A percentile compares a stretch with the other conserved stretches of the same genome.
Conservation (phyloP, 371 early-diverging fungal species). For the Mucor piriformis region DNA sequence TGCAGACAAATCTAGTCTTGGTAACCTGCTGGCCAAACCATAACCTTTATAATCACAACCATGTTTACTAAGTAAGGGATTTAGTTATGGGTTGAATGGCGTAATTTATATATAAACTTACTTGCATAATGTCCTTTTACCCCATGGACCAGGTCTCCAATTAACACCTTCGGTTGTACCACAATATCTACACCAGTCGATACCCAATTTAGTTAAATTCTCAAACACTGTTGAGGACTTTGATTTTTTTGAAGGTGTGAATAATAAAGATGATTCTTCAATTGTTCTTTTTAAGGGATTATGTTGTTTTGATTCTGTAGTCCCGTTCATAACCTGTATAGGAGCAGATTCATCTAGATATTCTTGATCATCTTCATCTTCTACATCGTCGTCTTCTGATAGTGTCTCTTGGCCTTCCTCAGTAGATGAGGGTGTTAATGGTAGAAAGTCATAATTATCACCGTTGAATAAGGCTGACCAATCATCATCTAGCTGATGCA, state of each 20-base stretch:
- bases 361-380: background rate
- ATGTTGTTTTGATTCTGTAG: background rate
- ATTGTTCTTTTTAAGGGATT: background rate
- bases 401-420: background rate
- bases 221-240: slow-evolving; percentile 46
- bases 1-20: slow-evolving; percentile 40
- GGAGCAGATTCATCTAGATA: background rate
- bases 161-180: slow-evolving; percentile 76
- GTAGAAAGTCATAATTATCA: slow-evolving; percentile 9
- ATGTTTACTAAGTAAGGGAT: slow-evolving; percentile 31
- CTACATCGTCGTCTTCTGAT: background rate
- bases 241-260: background rate
- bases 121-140: slow-evolving; percentile 79
- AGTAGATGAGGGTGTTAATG: slow-evolving; percentile 13
- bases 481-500: slow-evolving; percentile 11
- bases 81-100: background rate
- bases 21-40: slow-evolving; percentile 41
- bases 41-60: slow-evolving; percentile 51
- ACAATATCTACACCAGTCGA: slow-evolving; percentile 80
- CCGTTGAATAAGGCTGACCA: slow-evolving; percentile 22
- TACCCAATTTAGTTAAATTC: slow-evolving; percentile 37
- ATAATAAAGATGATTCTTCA: background rate
- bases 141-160: slow-evolving; percentile 83
- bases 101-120: slow-evolving; percentile 25
- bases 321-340: background rate